Evolutionary conservation across 805 yeast genomes (phyloP).

Genomic region (Hanseniaspora nectarophila): DNA sequence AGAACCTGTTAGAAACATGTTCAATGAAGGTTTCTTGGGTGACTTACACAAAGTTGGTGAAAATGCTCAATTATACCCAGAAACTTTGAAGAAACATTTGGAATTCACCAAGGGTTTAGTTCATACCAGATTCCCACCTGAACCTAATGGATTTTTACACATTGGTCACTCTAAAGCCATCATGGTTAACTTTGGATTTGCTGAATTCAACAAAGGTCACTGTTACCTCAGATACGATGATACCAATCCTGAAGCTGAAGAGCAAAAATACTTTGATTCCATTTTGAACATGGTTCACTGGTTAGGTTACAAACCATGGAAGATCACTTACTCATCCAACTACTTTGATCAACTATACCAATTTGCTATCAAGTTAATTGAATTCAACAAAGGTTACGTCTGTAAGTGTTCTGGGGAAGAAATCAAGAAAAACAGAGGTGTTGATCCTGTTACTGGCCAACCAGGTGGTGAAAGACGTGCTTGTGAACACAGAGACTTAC

Average conservation of each 20-base stretch:
- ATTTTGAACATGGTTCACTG: constrained; percentile 76
- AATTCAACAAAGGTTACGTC: constrained; percentile 66
- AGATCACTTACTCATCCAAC: constrained; percentile 89
- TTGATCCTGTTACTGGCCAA: constrained; percentile 70
- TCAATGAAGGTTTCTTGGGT: constrained; percentile 88
- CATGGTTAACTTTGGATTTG: constrained; percentile 96
- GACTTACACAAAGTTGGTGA: constrained; percentile 91
- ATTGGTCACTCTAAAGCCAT: constrained; percentile 98
- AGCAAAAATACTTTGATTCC: constrained; percentile 75
- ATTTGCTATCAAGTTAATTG: constrained; percentile 73
- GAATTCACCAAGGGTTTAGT: constrained; percentile 71
- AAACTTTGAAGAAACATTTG: constrained; percentile 69
- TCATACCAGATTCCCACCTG: constrained; percentile 90
- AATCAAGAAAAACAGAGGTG: constrained; percentile 80
- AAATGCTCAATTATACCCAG: constrained; percentile 82
- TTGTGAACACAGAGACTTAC: constrained; percentile 60
- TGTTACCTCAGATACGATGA: constrained; percentile 94
- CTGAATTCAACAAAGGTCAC: constrained; percentile 70
- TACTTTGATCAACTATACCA: constrained; percentile 82
- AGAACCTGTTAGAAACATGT: constrained; percentile 53
- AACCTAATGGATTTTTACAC: constrained; percentile 97
- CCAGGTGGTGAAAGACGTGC: constrained; percentile 86
- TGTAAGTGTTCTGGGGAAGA: constrained; percentile 90
- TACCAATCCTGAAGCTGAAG: constrained; percentile 98
- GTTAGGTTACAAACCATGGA: constrained; percentile 92